These are phyloP conservation scores for Chlorophyllum brunneum DNA, from an alignment of 768 basidiomycete genomes.

Conservation along the genomic window DNA sequence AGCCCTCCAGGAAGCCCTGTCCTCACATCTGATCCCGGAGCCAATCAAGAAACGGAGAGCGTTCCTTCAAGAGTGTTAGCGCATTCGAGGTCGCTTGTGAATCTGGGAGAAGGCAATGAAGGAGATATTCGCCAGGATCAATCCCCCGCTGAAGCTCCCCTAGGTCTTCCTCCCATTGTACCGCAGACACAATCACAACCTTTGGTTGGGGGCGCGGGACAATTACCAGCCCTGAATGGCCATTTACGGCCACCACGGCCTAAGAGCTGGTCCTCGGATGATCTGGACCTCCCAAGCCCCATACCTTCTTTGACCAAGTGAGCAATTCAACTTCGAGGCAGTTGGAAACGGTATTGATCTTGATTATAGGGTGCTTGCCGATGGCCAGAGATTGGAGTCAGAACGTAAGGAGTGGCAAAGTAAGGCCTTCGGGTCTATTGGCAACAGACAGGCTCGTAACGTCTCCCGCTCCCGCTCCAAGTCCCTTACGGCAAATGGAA, in stretches of 20 bases:
- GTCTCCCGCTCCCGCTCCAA: slow-evolving; percentile 62
- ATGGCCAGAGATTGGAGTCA: slow-evolving; percentile 54
- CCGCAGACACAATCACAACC: slow-evolving; percentile 1
- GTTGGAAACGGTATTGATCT: slow-evolving; percentile 3
- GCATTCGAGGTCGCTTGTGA: slow-evolving; percentile 44
- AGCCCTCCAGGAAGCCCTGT: slow-evolving; percentile 50
- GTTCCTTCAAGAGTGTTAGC: slow-evolving; percentile 44
- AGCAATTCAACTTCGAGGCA: slow-evolving; percentile 18
- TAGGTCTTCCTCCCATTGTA: slow-evolving; percentile 12
- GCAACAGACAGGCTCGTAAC: slow-evolving; percentile 59
- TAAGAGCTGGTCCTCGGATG: slow-evolving; percentile 58
- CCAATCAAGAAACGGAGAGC: slow-evolving; percentile 17
- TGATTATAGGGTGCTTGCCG: slow-evolving; percentile 56
- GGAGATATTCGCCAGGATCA: background rate
- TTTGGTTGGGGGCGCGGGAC: background rate
- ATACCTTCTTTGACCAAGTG: slow-evolving; percentile 55
- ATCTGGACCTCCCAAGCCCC: slow-evolving; percentile 54
- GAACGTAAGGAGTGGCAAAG: slow-evolving; percentile 66
- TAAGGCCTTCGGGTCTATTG: slow-evolving; percentile 59
- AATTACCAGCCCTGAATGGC: slow-evolving; percentile 7
- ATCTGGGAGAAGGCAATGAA: slow-evolving; percentile 22
- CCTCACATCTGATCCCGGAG: slow-evolving; percentile 16
- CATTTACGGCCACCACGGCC: slow-evolving; percentile 33
- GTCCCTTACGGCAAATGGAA: slow-evolving; percentile 41
- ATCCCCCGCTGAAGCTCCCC: background rate